phyloP scores from a whole-genome alignment of 1,284 basidiomycete species.

The Fistulinella staudtii region DNA sequence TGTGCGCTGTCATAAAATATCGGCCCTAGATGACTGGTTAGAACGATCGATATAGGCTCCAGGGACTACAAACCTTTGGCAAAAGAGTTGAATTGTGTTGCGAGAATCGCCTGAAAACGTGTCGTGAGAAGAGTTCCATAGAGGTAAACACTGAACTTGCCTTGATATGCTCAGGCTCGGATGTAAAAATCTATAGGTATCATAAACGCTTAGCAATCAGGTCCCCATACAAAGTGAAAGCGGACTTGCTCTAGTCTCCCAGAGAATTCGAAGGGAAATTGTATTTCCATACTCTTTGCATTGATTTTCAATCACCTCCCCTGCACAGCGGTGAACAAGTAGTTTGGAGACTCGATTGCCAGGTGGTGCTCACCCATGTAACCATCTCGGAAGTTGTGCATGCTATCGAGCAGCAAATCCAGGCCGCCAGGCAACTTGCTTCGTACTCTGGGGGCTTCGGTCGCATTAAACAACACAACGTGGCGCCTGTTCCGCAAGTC shows the following conservation, averaged over 20 bases:
- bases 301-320: constrained; percentile 23
- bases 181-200: constrained; percentile 21
- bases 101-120: constrained; percentile 30
- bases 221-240: background rate
- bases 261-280: constrained; percentile 30
- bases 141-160: constrained; percentile 7
- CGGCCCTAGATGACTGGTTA: constrained; percentile 19
- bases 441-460: constrained; percentile 28
- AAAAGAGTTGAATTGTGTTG: constrained; percentile 41
- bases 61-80: constrained; percentile 36
- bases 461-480: constrained; percentile 33
- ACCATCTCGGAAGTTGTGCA: constrained; percentile 25
- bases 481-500: constrained; percentile 26
- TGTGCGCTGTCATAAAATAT: constrained; percentile 25
- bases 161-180: constrained; percentile 43
- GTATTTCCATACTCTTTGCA: constrained; percentile 28
- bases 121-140: background rate
- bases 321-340: constrained; percentile 20
- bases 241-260: constrained; percentile 29
- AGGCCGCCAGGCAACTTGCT: constrained; percentile 35
- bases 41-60: constrained; percentile 1
- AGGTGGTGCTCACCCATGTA: constrained; percentile 33
- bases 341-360: background rate
- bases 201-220: background rate
- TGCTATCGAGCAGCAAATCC: constrained; percentile 22